These are phyloP conservation scores for Candolleomyces aberdarensis DNA, from an alignment of 768 basidiomycete species.

Conservation along the genomic window DNA sequence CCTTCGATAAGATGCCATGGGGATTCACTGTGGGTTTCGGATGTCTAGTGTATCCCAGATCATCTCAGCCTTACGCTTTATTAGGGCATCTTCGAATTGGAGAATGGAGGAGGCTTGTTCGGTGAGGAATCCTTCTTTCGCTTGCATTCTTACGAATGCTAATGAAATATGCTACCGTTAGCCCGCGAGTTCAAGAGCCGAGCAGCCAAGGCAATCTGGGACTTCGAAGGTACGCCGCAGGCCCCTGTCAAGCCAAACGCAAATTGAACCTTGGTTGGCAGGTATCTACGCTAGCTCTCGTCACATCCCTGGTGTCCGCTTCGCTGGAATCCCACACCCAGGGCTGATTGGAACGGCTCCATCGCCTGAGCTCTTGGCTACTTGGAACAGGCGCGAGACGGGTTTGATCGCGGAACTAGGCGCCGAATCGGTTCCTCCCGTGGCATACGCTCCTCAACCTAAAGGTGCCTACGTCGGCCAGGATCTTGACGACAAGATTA, in stretches of 20 bases:
- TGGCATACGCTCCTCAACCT: conserved; percentile 61
- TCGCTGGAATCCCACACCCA: conserved; percentile 75
- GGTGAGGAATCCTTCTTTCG: background rate
- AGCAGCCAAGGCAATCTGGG: conserved; percentile 81
- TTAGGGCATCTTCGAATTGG: conserved; percentile 71
- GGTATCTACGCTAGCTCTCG: conserved; percentile 72
- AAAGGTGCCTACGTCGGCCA: conserved; percentile 69
- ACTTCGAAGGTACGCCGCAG: conserved; percentile 53
- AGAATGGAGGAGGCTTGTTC: conserved; percentile 72
- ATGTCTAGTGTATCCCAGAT: background rate
- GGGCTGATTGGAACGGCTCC: conserved; percentile 78
- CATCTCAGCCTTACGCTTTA: background rate
- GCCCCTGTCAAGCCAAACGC: background rate
- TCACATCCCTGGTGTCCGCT: conserved; percentile 77
- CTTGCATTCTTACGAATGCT: background rate
- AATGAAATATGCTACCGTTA: conserved; percentile 14
- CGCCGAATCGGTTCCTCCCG: conserved; percentile 51
- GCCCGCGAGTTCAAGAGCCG: conserved; percentile 66
- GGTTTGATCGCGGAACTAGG: conserved; percentile 53
- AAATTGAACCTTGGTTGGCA: conserved; percentile 14
- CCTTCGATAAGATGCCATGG: conserved; percentile 79
- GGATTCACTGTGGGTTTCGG: conserved; percentile 59
- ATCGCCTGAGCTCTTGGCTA: conserved; percentile 65
- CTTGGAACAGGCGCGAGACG: conserved; percentile 73
- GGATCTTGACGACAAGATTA: conserved; percentile 44